phyloP scores from a whole-genome alignment of 1,139 yeast species.

The Spencermartinsiella ligniputridi region DNA sequence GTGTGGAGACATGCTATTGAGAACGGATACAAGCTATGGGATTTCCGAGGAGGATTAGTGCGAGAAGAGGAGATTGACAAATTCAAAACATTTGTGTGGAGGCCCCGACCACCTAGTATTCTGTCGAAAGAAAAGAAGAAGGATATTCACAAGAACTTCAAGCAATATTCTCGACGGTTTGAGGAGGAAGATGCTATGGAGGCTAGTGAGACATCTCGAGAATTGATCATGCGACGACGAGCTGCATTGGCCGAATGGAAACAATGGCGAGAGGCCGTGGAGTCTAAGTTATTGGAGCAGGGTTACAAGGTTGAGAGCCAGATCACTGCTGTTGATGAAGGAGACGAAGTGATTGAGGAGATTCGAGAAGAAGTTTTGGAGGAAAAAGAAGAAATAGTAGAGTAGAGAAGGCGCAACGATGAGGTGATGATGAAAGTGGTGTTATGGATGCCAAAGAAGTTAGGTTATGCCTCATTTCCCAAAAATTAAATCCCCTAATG shows the following conservation, averaged over 20 bases:
- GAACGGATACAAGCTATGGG: conserved; percentile 86
- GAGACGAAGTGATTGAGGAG: conserved; percentile 68
- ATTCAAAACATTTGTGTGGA: conserved; percentile 90
- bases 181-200: conserved; percentile 97
- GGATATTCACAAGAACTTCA: conserved; percentile 85
- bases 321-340: conserved; percentile 30
- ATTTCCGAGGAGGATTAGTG: conserved; percentile 71
- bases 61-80: conserved; percentile 76
- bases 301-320: conserved; percentile 36
- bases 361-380: conserved; percentile 76
- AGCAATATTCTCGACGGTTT: conserved; percentile 86
- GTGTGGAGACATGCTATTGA: conserved; percentile 80
- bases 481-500: too few relatives aligned
- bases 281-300: conserved; percentile 44
- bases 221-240: conserved; percentile 81
- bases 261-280: conserved; percentile 63
- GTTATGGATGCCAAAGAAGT: too few relatives aligned
- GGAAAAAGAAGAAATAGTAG: conserved; percentile 29
- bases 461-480: too few relatives aligned
- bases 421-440: background rate
- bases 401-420: conserved; percentile 4
- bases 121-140: conserved; percentile 76
- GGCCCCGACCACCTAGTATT: conserved; percentile 88
- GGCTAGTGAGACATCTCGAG: conserved; percentile 89
- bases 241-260: conserved; percentile 81